Evolutionary conservation across 495 filamentous ascomycete genomes (phyloP).

Genomic region (Talaromyces proteolyticus): DNA sequence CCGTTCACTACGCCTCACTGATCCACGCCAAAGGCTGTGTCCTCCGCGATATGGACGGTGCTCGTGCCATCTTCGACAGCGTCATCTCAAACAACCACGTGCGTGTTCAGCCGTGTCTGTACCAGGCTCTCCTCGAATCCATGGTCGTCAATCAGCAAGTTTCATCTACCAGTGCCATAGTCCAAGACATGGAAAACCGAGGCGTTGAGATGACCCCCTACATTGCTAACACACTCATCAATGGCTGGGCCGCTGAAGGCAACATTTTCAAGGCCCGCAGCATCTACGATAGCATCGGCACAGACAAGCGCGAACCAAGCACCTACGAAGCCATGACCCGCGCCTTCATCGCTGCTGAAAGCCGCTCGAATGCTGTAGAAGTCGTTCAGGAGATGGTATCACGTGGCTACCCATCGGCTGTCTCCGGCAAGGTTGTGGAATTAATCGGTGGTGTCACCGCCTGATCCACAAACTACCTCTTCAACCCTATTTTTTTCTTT

Average conservation of each 20-base stretch:
- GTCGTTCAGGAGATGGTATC: conserved; percentile 89
- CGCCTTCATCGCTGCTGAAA: conserved; percentile 79
- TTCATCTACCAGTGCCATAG: conserved; percentile 63
- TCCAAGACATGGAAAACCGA: conserved; percentile 64
- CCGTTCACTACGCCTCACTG: conserved; percentile 90
- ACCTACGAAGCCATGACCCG: conserved; percentile 99
- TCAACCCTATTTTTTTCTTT: neutral
- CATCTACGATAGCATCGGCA: conserved; percentile 70
- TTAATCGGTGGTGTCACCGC: conserved; percentile 57
- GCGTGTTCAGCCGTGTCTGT: conserved; percentile 74
- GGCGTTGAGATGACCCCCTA: conserved; percentile 88
- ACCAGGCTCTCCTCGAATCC: conserved; percentile 91
- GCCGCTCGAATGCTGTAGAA: conserved; percentile 62
- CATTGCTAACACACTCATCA: conserved; percentile 98
- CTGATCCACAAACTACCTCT: conserved; percentile 4
- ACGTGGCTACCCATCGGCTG: conserved; percentile 84
- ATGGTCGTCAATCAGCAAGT: conserved; percentile 94
- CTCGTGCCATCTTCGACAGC: conserved; percentile 72
- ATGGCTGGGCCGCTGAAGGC: conserved; percentile 87
- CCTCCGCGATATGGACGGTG: conserved; percentile 80
- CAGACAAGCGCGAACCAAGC: conserved; percentile 81
- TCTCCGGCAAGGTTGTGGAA: conserved; percentile 86
- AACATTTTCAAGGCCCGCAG: conserved; percentile 71
- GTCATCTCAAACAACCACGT: conserved; percentile 62
- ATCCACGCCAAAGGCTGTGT: conserved; percentile 96